Base-by-base conservation (phyloP, 2,329 filamentous ascomycete genomes). In the Stagonosporopsis tanaceti region DNA sequence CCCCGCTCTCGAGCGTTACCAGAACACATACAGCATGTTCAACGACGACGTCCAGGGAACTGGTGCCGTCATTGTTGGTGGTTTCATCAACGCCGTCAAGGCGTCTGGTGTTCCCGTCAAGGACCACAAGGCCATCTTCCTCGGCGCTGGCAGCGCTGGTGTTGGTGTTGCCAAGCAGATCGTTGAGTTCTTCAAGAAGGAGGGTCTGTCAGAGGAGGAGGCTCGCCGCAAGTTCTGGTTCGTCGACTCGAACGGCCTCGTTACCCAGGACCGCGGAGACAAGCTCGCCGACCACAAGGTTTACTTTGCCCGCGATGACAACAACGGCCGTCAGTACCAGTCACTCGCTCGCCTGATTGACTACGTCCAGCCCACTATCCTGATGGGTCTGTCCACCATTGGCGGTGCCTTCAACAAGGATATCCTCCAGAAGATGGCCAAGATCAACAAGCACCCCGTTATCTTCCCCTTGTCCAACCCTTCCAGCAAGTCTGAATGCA, bases 41-140 rank as follows among this genome's bases (percentile, higher is more conserved):
- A 98, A 98, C 78, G 95, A 98, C 74, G 94, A 99, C 75, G 95
- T 99, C 74, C 94, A 98, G 82, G 94, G 94, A 65, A 98, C 95
- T 68, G 95, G 95, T 68, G 93, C 94, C 62, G 95, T 99, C 71
- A 93, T 98, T 61, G 85, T 97, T 53, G 94, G 86, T 63, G 94
- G 94, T 68, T 84, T 90, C 76, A 87, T 91, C 79, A 86, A 84
- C 64, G 84, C 84, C 27, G 92, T 96, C 59, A 94, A 94, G 80
- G 87, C 92, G 60, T 96, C 93, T 14, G 90, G 89, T 48, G 87
- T 97, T 15, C 91, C 92, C 27, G 81, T 93, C 47, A 90, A 92
- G 78, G 92, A 98, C 72, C 95, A 99, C 79, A 90, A 90, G 53
- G 90, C 97, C 35, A 92, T 98, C 65, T 99, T 99, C 82, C 90